phyloP scores from a whole-genome alignment of 257 asterid genomes.

The Salvia rosmarinus region DNA sequence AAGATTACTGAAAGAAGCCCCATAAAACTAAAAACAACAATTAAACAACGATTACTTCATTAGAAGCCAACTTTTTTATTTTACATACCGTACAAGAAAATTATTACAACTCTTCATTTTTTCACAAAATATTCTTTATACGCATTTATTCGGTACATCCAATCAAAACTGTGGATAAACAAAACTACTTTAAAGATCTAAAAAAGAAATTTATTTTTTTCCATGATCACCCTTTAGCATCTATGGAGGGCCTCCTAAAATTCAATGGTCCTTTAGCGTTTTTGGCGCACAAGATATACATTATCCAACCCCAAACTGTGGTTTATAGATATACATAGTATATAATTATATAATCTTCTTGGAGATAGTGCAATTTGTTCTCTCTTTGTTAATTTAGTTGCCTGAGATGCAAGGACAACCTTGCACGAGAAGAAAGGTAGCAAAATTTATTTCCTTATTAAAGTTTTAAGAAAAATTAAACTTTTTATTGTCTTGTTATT shows the following conservation, averaged over 20 bases:
- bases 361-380: constrained; percentile 41
- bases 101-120: not conserved
- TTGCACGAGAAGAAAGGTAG: constrained; percentile 68
- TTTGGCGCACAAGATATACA: constrained; percentile 35
- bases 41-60: not conserved
- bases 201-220: constrained; percentile 1
- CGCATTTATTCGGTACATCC: constrained; percentile 20
- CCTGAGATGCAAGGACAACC: constrained; percentile 52
- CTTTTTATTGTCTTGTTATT: constrained; percentile 43
- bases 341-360: constrained; percentile 31
- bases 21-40: not conserved
- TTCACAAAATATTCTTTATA: constrained; percentile 6
- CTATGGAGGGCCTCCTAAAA: constrained; percentile 39
- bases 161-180: constrained; percentile 24
- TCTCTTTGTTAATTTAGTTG: constrained; percentile 32
- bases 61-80: too few species aligned
- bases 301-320: too few species aligned
- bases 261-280: constrained; percentile 33
- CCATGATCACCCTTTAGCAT: constrained; percentile 37
- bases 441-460: constrained; percentile 48
- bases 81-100: not conserved
- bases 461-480: constrained; percentile 26
- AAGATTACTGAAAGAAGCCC: too few species aligned
- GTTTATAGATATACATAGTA: not conserved
- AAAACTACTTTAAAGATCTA: constrained; percentile 30